Evolutionary conservation across 768 basidiomycete species (phyloP), one percentile per base, ranked within the genome.

Genomic region (Leccinum aurantiacum): DNA sequence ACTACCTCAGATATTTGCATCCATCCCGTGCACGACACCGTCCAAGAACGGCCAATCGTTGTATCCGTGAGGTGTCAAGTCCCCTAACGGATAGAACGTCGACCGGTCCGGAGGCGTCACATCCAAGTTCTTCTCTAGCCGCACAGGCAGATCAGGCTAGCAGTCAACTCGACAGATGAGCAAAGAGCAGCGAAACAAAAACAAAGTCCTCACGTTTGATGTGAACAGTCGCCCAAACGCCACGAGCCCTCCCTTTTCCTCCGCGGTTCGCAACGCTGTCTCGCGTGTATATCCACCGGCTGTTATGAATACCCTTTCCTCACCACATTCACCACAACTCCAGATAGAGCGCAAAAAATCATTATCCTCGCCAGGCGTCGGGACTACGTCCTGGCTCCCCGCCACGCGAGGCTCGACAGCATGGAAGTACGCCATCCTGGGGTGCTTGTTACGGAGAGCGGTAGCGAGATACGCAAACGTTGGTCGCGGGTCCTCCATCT

Each of bases 371-470:
- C 19, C 51, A 6, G 29, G 51, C 2, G 22, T n/a, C n/a, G 51
- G 29, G 51, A 52, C 29, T 15, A 52, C n/a, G n/a, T 52, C 51
- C 29, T n/a, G 11, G n/a, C 11, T 19, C n/a, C 51, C 51, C 11
- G 17, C 3, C 27, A 33, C 29, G 11, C 51, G 51, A n/a, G 51
- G 51, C n/a, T 52, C 51, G 51, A 19, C n/a, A 11, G 25, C 51
- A 19, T 52, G 51, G n/a, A 52, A 19, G 31, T 52, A 52, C n/a
- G 52, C 52, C 52, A 53, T 33, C 52, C 52, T 37, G 14, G 52
- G 52, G 35, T 53, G 19, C 52, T 22, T 22, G 6, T 53, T 35
- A 10, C 52, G 52, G 3, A 53, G 52, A 22, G 33, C 33, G 33
- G 19, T 22, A 11, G 19, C 52, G n/a, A 37, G 52, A 14, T 53